A percentile compares a stretch with the other conserved stretches of the same genome.
These are phyloP conservation scores for Chlamydomonas schloesseri DNA, from an alignment of 139 green algal species.

Conservation along the genomic window DNA sequence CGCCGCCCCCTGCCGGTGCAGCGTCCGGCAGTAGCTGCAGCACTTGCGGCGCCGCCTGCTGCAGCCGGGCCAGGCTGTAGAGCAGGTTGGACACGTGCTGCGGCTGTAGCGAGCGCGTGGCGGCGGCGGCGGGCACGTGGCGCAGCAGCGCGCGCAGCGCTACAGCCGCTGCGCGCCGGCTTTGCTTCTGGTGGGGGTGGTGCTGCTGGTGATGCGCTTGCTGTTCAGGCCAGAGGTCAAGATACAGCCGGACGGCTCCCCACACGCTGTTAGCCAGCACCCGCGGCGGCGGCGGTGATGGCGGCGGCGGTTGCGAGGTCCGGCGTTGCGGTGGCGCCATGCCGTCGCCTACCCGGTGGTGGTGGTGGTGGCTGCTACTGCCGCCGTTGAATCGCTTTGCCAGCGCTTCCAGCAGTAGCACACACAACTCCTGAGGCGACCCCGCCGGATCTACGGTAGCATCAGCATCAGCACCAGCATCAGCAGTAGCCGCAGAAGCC, in stretches of 20 bases:
- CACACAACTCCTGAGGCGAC: neutral
- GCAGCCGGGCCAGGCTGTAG: conserved; percentile 4
- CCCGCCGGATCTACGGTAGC: too few species aligned
- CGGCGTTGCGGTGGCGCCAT: neutral
- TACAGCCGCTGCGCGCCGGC: neutral
- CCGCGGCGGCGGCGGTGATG: neutral
- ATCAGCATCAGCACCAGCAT: too few species aligned
- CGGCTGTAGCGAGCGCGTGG: neutral
- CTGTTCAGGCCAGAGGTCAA: neutral
- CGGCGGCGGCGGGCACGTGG: neutral
- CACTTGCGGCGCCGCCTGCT: neutral
- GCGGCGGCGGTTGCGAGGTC: too few species aligned
- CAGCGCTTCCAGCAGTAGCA: conserved; percentile 9
- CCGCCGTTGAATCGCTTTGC: neutral
- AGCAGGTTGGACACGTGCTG: conserved; percentile 37
- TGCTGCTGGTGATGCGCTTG: neutral
- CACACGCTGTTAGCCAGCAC: conserved; percentile 27
- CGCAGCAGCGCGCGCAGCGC: conserved; percentile 11
- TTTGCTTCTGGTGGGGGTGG: neutral
- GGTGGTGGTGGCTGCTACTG: too few species aligned
- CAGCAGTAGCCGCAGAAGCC: too few species aligned
- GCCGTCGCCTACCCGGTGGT: too few species aligned
- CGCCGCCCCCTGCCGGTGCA: too few species aligned
- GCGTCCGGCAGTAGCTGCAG: neutral
- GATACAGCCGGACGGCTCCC: neutral